These are phyloP conservation scores for Stachybotrys chlorohalonatus DNA, from an alignment of 2,329 filamentous ascomycete genomes.

Conservation along the genomic window DNA sequence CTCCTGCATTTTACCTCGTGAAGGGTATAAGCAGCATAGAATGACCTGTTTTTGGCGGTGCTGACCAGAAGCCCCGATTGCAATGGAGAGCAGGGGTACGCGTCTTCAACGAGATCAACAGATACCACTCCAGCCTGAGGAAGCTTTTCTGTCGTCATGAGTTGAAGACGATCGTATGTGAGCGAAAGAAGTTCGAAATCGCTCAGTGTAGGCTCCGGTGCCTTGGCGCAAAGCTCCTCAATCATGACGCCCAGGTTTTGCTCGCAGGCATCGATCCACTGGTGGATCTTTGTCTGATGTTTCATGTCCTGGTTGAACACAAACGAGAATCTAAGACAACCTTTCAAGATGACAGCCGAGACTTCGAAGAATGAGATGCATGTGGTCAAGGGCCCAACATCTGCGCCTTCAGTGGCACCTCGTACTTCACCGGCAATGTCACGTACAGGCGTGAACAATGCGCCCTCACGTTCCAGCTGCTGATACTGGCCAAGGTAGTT, in stretches of 20 bases:
- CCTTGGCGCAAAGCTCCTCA: constrained; percentile 23
- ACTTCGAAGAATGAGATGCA: constrained; percentile 39
- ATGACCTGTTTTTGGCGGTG: constrained; percentile 28
- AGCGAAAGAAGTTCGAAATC: constrained; percentile 28
- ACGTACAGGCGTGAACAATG: constrained; percentile 10
- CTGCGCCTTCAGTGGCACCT: constrained; percentile 1
- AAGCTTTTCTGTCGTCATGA: constrained; percentile 28
- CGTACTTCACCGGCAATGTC: constrained; percentile 7
- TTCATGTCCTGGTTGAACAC: constrained; percentile 31
- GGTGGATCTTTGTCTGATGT: constrained; percentile 28
- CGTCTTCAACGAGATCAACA: constrained; percentile 21
- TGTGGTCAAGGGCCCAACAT: constrained; percentile 1
- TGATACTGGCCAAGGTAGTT: constrained; percentile 19
- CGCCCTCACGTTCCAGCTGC: constrained; percentile 16
- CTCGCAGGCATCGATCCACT: constrained; percentile 35
- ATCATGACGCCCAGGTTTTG: constrained; percentile 30
- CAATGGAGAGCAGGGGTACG: constrained; percentile 27
- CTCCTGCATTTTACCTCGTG: constrained; percentile 11
- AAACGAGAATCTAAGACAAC: constrained; percentile 32
- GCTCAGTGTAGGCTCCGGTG: constrained; percentile 24
- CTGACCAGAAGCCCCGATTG: constrained; percentile 28
- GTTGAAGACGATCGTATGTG: constrained; percentile 28
- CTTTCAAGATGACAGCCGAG: constrained; percentile 33
- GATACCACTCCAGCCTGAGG: constrained; percentile 21
- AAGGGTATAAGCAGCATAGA: constrained; percentile 19